Base-by-base conservation (phyloP, 306 rosid genomes). In the Quercus suber region DNA sequence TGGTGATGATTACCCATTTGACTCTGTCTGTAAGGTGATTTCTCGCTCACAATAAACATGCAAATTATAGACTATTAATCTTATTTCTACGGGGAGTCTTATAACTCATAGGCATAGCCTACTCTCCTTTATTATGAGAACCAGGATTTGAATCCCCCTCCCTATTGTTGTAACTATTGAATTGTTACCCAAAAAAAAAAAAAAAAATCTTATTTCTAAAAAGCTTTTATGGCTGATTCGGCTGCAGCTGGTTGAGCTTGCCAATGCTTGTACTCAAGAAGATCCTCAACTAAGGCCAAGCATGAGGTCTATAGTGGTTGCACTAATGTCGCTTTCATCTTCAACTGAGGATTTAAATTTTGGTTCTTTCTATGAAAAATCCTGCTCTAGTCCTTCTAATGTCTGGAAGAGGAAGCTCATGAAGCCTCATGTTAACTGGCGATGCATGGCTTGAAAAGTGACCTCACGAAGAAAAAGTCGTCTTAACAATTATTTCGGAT, bases 261-360 rank as follows among this genome's bases (percentile, higher is more conserved):
- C 92, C 8, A 89, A 77, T 67, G 92, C 89, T 71, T 89, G 93
- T 81, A 90, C 97, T 49, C 93, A 92, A 74, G 93, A 87, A 58
- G 83, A 86, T 72, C 93, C 94, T 71, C 94, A 90, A 73, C 82
- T 87, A 13, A 90, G 97, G 86, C 97, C 94, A 87, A 92, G 87
- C 92, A 90, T 90, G 97, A 89, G 97, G 77, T 90, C 94, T 33
- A 87, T 87, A 61, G 92, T 90, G 25, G 92, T 86, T 53, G 93
- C 93, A 12, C 79, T 92, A 55, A 82, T 90, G 90, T 86, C 94
- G 69, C 91, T 90, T 69, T 78, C 93, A 73, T 87, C 93, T 61
- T 76, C 90, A 35, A 74, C 81, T 35, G 94, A 86, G 79, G 91
- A 87, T 21, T 88, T 92, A 89, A 91, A 92, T 73, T 88, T 78